Conservation (phyloP, 345 rosid species). For the Rhizophora mangle region DNA sequence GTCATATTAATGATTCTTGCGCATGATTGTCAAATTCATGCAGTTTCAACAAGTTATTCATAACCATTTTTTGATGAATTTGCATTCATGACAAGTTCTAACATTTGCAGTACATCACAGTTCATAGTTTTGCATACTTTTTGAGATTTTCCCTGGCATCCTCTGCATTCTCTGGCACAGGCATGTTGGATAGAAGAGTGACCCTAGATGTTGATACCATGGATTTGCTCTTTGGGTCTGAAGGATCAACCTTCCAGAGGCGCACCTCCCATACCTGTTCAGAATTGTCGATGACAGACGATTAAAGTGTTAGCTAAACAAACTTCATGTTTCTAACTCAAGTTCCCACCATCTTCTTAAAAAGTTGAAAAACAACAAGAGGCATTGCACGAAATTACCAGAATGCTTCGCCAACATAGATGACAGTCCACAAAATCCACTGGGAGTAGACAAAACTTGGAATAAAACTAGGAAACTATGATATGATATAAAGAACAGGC, state of each 20-base stretch:
- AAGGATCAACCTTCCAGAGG: slow-evolving; percentile 53
- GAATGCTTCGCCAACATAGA: too few relatives aligned
- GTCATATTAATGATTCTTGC: too few relatives aligned
- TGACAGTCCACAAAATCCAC: too few relatives aligned
- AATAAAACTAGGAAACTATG: too few relatives aligned
- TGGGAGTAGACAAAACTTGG: too few relatives aligned
- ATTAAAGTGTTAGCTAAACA: neutral
- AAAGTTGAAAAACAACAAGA: neutral
- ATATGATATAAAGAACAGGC: too few relatives aligned
- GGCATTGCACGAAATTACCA: too few relatives aligned
- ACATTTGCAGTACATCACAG: neutral
- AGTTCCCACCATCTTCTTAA: neutral
- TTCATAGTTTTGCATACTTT: slow-evolving; percentile 55
- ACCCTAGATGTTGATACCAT: slow-evolving; percentile 64
- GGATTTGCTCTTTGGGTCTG: slow-evolving; percentile 34
- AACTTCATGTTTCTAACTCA: neutral
- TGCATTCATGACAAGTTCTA: too few relatives aligned
- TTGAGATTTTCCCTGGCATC: slow-evolving; percentile 45
- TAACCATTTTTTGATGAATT: neutral
- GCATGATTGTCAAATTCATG: too few relatives aligned
- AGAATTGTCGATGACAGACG: neutral
- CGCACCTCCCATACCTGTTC: slow-evolving; percentile 84
- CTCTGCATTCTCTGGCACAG: slow-evolving; percentile 59
- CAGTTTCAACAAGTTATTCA: too few relatives aligned
- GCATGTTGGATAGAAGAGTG: slow-evolving; percentile 65